Conservation (phyloP, 352 stramenopile genomes). For the Phytophthora idaei region DNA sequence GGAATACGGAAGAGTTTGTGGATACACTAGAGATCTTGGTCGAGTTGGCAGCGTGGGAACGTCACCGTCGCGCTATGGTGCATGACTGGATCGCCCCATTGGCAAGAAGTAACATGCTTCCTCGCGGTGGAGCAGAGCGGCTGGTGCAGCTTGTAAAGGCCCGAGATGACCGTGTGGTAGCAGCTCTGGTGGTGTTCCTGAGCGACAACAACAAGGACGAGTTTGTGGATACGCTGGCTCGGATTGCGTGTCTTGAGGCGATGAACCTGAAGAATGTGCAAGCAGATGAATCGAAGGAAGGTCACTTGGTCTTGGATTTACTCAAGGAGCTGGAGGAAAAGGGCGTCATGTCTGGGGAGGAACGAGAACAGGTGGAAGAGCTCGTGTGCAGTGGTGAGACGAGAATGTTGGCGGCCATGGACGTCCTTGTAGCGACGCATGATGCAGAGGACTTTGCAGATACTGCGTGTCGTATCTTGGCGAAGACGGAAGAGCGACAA, state of each 20-base stretch:
- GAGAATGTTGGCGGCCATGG: conserved; percentile 55
- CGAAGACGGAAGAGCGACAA: conserved; percentile 5
- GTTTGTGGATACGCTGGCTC: conserved; percentile 65
- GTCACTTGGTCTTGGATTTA: conserved; percentile 24
- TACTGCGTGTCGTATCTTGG: conserved; percentile 54
- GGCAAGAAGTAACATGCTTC: conserved; percentile 34
- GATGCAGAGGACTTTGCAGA: conserved; percentile 62
- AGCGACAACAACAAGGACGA: conserved; percentile 68
- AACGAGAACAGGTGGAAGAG: conserved; percentile 36
- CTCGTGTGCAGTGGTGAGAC: conserved; percentile 43
- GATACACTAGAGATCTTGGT: conserved; percentile 66
- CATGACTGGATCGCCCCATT: conserved; percentile 63
- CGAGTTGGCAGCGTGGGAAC: conserved; percentile 68
- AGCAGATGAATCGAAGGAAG: conserved; percentile 25
- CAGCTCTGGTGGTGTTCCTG: conserved; percentile 68
- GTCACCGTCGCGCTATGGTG: conserved; percentile 54
- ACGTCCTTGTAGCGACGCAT: conserved; percentile 57
- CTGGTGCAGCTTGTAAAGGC: conserved; percentile 51
- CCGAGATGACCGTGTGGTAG: conserved; percentile 70
- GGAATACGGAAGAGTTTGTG: conserved; percentile 50
- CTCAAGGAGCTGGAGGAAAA: conserved; percentile 37
- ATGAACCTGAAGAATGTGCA: conserved; percentile 24
- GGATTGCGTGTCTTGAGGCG: conserved; percentile 48
- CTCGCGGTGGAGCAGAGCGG: conserved; percentile 29
- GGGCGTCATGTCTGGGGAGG: conserved; percentile 29